A percentile compares a stretch with the other conserved stretches of the same genome.
phyloP scores from a whole-genome alignment of 495 filamentous ascomycete species.

The Neurospora sp. region DNA sequence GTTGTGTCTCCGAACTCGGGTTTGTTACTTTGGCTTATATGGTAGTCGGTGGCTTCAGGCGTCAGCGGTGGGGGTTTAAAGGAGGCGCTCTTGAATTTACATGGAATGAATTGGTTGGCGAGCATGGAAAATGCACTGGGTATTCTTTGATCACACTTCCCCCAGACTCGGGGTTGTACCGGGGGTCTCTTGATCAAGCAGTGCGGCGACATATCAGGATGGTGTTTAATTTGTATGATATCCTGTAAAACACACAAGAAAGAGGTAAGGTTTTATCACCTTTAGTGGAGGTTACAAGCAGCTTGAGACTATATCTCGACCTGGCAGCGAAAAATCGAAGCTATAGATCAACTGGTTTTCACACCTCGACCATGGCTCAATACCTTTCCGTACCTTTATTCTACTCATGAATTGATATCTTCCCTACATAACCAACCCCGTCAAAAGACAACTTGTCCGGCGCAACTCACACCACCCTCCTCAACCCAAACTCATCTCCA shows the following conservation, averaged over 20 bases:
- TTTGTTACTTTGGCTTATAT: background rate
- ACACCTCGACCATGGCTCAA: background rate
- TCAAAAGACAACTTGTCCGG: background rate
- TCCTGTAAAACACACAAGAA: background rate
- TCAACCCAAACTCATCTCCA: conserved; percentile 4
- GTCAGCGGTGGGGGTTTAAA: background rate
- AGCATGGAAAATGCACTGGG: background rate
- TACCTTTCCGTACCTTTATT: background rate
- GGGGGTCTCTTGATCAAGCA: background rate
- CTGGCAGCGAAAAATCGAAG: background rate
- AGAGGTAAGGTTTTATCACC: background rate
- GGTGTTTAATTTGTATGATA: background rate
- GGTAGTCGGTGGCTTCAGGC: background rate
- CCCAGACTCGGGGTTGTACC: background rate
- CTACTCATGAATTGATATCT: background rate
- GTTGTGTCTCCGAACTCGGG: background rate
- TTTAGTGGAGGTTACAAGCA: background rate
- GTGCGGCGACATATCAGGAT: background rate
- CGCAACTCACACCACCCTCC: background rate
- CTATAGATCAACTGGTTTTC: background rate
- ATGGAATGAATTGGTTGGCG: background rate
- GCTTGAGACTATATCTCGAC: background rate
- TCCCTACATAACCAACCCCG: background rate
- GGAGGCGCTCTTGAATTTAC: background rate
- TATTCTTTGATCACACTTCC: background rate